Percentiles rank a stretch among this genome's conserved stretches.
Conservation (phyloP, 2,329 filamentous ascomycete species). For the Trichothecium sympodiale region DNA sequence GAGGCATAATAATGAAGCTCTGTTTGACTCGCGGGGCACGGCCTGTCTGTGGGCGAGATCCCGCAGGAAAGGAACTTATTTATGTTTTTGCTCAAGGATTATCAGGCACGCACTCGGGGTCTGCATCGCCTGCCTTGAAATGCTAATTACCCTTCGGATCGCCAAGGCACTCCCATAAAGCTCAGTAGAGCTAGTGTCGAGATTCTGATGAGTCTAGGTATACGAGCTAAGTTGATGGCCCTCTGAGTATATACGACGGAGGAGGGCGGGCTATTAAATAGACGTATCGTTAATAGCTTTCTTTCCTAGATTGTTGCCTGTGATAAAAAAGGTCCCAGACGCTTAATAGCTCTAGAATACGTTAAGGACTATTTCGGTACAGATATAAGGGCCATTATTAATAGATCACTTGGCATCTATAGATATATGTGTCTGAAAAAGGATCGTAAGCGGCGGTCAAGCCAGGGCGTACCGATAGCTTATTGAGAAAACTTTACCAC, state of each 20-base stretch:
- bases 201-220: constrained; percentile 34
- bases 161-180: no score
- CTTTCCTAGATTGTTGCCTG: constrained; percentile 29
- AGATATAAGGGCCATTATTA: constrained; percentile 33
- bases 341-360: constrained; percentile 17
- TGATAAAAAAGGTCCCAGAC: constrained; percentile 30
- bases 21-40: no score
- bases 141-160: no score
- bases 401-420: constrained; percentile 25
- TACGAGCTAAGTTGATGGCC: constrained; percentile 36
- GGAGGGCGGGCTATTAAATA: constrained; percentile 21
- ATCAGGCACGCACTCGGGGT: no score
- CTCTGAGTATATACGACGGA: constrained; percentile 27
- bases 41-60: no score
- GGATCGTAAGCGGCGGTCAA: no score
- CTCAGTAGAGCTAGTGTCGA: constrained; percentile 21
- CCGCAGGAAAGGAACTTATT: no score
- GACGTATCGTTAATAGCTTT: constrained; percentile 26
- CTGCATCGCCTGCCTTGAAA: no score
- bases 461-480: no score
- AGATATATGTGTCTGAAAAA: constrained; percentile 18
- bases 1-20: no score
- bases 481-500: no score
- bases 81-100: no score
- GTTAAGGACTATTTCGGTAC: constrained; percentile 29